Conservation (phyloP, 306 rosid species). For the Quercus rubra region DNA sequence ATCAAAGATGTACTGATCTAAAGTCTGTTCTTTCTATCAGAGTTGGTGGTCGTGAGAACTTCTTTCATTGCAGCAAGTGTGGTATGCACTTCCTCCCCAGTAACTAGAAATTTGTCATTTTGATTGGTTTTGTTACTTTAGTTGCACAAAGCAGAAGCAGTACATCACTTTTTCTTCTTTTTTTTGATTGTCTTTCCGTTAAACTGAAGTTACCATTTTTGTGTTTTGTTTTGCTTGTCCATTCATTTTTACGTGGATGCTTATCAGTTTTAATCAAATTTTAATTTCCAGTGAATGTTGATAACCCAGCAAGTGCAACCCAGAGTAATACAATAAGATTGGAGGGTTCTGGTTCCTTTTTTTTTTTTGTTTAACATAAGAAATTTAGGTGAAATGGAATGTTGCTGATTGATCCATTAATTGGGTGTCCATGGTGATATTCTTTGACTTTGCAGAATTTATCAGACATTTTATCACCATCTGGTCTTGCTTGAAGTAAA, state of each 20-base stretch:
- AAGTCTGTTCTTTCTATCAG: constrained; percentile 41
- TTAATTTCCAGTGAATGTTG: background rate
- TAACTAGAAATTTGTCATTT: background rate
- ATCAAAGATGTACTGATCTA: constrained; percentile 21
- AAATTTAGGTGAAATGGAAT: background rate
- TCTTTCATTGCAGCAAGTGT: constrained; percentile 87
- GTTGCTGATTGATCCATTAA: background rate
- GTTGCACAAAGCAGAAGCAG: background rate
- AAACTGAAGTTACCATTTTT: background rate
- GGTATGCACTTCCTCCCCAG: constrained; percentile 50
- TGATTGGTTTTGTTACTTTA: background rate
- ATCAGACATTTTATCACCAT: background rate
- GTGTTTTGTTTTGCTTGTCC: background rate
- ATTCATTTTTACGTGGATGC: background rate
- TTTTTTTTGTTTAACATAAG: background rate
- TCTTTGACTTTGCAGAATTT: background rate
- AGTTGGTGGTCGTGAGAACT: constrained; percentile 81
- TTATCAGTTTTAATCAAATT: background rate
- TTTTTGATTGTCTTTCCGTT: background rate
- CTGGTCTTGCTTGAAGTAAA: background rate
- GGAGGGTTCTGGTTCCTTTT: background rate
- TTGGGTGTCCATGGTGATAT: no score
- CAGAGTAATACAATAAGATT: background rate
- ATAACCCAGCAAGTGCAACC: background rate
- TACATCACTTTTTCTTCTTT: background rate